phyloP scores from a whole-genome alignment of 495 filamentous ascomycete species.

The Xylaria grammica region DNA sequence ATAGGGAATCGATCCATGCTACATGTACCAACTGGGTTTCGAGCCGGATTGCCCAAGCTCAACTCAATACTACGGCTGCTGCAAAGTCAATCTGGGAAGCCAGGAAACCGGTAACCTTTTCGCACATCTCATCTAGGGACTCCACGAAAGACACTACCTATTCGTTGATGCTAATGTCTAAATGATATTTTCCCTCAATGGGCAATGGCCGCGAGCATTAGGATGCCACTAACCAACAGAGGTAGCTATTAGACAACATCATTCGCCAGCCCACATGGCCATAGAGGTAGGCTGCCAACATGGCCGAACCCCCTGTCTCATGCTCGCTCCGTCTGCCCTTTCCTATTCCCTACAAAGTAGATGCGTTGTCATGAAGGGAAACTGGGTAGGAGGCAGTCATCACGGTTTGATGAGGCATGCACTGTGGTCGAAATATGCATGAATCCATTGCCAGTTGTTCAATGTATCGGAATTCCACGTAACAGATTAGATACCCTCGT shows the following conservation, averaged over 20 bases:
- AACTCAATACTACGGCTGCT: constrained; percentile 1
- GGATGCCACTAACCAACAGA: neutral
- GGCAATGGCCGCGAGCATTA: neutral
- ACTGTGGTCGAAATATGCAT: constrained; percentile 16
- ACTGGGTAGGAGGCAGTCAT: constrained; percentile 7
- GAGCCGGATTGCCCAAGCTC: constrained; percentile 2
- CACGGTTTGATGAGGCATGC: neutral
- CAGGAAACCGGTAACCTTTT: constrained; percentile 3
- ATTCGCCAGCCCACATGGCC: constrained; percentile 8
- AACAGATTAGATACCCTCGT: constrained; percentile 10
- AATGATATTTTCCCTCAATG: constrained; percentile 4
- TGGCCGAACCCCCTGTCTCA: constrained; percentile 15
- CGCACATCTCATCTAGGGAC: neutral
- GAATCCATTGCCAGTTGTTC: constrained; percentile 18
- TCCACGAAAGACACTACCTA: too few relatives aligned
- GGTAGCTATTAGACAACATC: neutral
- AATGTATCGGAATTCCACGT: constrained; percentile 10
- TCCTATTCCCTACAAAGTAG: constrained; percentile 9
- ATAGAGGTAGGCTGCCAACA: constrained; percentile 17
- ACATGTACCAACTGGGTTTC: neutral
- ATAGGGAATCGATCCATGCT: too few relatives aligned
- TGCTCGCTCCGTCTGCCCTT: constrained; percentile 13
- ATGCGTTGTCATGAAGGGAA: constrained; percentile 24
- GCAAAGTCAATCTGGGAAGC: neutral
- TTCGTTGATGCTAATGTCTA: constrained; percentile 4